Conservation (phyloP, 192 early-diverging fungal species). For the Mortierella hygrophila region DNA sequence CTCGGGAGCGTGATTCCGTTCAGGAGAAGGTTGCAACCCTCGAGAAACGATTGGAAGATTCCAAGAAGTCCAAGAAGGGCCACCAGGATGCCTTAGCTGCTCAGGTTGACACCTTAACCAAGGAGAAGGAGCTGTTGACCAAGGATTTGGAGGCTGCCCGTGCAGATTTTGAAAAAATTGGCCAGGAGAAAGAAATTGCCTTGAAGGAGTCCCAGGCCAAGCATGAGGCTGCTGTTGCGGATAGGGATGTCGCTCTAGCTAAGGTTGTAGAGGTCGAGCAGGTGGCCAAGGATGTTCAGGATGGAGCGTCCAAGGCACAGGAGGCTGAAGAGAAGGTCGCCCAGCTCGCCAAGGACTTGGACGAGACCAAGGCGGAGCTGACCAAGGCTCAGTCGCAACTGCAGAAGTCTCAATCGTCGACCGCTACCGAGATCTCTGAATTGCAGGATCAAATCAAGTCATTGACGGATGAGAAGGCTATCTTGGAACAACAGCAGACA, state of each 20-base stretch:
- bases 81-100: constrained; percentile 8
- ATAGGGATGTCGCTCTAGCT: constrained; percentile 22
- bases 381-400: constrained; percentile 20
- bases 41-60: constrained; percentile 26
- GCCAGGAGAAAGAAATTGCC: constrained; percentile 5
- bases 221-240: not conserved
- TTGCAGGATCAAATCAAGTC: constrained; percentile 25
- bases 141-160: constrained; percentile 22
- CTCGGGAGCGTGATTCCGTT: constrained; percentile 37
- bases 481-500: constrained; percentile 22
- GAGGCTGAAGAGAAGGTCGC: constrained; percentile 22
- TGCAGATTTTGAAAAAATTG: constrained; percentile 5
- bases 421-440: constrained; percentile 13
- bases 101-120: constrained; percentile 8
- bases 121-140: constrained; percentile 26
- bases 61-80: constrained; percentile 29
- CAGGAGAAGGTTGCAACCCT: constrained; percentile 15
- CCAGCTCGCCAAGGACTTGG: constrained; percentile 30
- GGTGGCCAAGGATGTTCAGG: constrained; percentile 21
- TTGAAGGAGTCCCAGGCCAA: constrained; percentile 8
- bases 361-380: constrained; percentile 19
- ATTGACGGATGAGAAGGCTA: constrained; percentile 3
- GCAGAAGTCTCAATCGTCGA: constrained; percentile 13
- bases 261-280: constrained; percentile 10
- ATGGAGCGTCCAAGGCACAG: constrained; percentile 2